Conservation (phyloP, 2,329 filamentous ascomycete species). For the Shiraia bambusicola region DNA sequence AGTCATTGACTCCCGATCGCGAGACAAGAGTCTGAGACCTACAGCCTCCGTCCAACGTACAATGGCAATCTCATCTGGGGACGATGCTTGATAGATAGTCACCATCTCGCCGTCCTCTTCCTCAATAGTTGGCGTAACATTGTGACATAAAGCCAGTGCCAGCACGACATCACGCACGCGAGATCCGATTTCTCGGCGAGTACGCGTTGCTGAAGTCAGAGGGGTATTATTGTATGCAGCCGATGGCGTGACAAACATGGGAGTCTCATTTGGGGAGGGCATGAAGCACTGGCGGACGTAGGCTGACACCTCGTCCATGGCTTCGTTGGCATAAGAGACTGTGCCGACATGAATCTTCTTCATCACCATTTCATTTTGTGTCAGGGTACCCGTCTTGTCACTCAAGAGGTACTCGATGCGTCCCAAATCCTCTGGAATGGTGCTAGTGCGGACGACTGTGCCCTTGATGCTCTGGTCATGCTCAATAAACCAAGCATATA, state of each 20-base stretch:
- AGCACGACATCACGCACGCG: conserved; percentile 91
- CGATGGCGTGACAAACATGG: conserved; percentile 70
- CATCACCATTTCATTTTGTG: conserved; percentile 97
- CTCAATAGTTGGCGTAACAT: conserved; percentile 89
- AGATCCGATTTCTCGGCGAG: conserved; percentile 87
- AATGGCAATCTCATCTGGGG: conserved; percentile 96
- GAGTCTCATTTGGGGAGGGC: conserved; percentile 33
- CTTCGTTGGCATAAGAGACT: conserved; percentile 96
- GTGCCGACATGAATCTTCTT: conserved; percentile 98
- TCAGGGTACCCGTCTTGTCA: conserved; percentile 97
- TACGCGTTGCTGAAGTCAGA: conserved; percentile 69
- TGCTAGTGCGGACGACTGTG: conserved; percentile 92
- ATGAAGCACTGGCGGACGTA: conserved; percentile 86
- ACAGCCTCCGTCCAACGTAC: conserved; percentile 94
- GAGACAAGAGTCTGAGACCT: conserved; percentile 78
- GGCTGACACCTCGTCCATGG: conserved; percentile 92
- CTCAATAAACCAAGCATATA: conserved; percentile 95
- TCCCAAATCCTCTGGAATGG: conserved; percentile 93
- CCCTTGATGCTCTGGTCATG: conserved; percentile 85
- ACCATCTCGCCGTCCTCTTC: conserved; percentile 74
- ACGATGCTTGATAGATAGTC: conserved; percentile 93
- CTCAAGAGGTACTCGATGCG: conserved; percentile 94
- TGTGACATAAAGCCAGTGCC: conserved; percentile 91
- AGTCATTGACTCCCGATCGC: conserved; percentile 83
- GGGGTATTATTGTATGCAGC: conserved; percentile 66